These are phyloP conservation scores for Saccharum hybrid DNA, from an alignment of 202 grass and related monocot genomes.

Conservation along the genomic window DNA sequence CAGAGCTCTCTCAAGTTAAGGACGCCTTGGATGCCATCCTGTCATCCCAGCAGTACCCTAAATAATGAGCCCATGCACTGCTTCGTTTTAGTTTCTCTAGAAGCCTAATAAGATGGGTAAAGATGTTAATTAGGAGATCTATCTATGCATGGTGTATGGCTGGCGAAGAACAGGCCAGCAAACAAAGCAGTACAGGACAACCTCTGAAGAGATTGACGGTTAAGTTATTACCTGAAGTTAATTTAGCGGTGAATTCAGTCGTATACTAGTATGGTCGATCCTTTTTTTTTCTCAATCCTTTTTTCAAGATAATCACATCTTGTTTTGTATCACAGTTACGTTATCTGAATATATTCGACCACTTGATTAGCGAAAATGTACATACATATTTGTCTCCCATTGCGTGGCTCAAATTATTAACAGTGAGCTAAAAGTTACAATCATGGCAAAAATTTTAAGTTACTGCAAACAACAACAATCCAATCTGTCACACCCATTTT, in stretches of 20 bases:
- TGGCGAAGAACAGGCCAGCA: constrained; percentile 7
- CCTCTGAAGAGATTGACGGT: constrained; percentile 18
- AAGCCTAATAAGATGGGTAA: neutral
- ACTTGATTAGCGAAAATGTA: neutral
- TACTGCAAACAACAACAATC: neutral
- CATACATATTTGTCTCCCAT: neutral
- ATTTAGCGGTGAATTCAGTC: constrained; percentile 15
- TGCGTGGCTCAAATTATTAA: neutral
- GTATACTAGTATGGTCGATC: constrained; percentile 3
- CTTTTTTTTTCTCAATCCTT: neutral
- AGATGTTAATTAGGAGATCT: neutral
- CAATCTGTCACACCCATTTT: neutral
- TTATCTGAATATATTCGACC: neutral
- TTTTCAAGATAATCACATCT: constrained; percentile 44
- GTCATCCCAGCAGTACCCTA: constrained; percentile 54
- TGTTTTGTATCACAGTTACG: constrained; percentile 9
- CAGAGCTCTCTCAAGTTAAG: constrained; percentile 88
- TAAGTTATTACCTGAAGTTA: constrained; percentile 20
- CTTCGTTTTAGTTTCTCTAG: constrained; percentile 20
- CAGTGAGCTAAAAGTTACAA: neutral
- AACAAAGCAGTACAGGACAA: constrained; percentile 34
- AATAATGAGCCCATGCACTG: constrained; percentile 11
- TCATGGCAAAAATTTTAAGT: neutral
- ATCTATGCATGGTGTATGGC: neutral
- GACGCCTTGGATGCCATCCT: constrained; percentile 81